Percentiles rank a stretch among this genome's conserved stretches.
phyloP scores from a whole-genome alignment of 1,139 yeast species.

The Petasospora rhodanensis region DNA sequence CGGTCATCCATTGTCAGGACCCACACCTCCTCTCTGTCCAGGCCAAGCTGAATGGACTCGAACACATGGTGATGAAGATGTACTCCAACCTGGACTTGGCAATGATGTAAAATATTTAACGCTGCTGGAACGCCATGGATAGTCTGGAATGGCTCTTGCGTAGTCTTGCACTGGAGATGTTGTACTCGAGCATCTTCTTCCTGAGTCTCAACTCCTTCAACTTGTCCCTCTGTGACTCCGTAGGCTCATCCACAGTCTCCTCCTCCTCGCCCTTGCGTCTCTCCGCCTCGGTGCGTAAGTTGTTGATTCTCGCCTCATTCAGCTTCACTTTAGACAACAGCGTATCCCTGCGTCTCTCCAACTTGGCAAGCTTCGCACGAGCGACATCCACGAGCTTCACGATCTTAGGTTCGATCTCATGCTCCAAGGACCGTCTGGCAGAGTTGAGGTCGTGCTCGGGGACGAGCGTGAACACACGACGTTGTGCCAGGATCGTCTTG shows the following conservation, averaged over 20 bases:
- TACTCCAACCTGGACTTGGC: conserved; percentile 29
- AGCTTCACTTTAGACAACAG: conserved; percentile 31
- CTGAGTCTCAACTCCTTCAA: conserved; percentile 32
- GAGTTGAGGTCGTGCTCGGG: conserved; percentile 36
- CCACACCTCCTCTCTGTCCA: conserved; percentile 40
- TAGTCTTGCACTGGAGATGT: conserved; percentile 29
- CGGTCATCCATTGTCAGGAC: conserved; percentile 39
- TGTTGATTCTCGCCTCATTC: conserved; percentile 30
- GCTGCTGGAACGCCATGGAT: conserved; percentile 16
- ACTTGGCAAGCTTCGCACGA: conserved; percentile 33
- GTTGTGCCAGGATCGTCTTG: conserved; percentile 20
- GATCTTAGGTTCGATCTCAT: conserved; percentile 35
- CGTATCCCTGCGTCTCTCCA: conserved; percentile 30
- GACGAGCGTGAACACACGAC: conserved; percentile 32
- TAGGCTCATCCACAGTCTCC: conserved; percentile 19
- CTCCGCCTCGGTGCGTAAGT: conserved; percentile 11
- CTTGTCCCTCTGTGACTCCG: conserved; percentile 33
- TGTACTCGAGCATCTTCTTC: conserved; percentile 34
- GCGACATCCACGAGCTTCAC: conserved; percentile 31
- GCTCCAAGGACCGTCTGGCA: conserved; percentile 31
- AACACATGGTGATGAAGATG: conserved; percentile 31
- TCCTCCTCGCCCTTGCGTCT: conserved; percentile 1
- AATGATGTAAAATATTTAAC: conserved; percentile 13
- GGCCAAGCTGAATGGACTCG: conserved; percentile 36
- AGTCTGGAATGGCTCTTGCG: conserved; percentile 24